Conservation (phyloP, 1,139 yeast genomes). For the Debaryomyces subglobosus region DNA sequence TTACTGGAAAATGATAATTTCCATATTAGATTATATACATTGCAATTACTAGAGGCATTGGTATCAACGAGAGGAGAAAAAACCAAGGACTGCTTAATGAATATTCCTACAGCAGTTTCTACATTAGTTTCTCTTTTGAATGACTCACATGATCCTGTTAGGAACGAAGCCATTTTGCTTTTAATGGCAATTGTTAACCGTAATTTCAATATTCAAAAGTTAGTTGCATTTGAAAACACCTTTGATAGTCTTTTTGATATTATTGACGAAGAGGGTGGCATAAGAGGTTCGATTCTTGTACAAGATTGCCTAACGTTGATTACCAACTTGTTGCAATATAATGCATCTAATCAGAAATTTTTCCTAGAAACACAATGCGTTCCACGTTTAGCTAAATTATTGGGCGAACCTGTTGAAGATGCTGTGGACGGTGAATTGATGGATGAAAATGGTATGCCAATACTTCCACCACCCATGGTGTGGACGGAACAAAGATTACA, state of each 20-base stretch:
- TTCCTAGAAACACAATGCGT: conserved; percentile 86
- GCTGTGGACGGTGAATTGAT: conserved; percentile 30
- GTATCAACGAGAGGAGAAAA: conserved; percentile 74
- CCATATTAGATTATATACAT: conserved; percentile 75
- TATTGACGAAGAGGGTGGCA: conserved; percentile 85
- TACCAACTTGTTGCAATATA: conserved; percentile 72
- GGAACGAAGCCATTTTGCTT: conserved; percentile 85
- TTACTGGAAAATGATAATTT: conserved; percentile 60
- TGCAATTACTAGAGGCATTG: conserved; percentile 84
- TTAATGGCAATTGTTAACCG: conserved; percentile 81
- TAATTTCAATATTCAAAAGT: conserved; percentile 84
- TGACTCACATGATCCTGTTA: conserved; percentile 81
- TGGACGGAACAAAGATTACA: conserved; percentile 77
- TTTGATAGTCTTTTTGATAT: conserved; percentile 80
- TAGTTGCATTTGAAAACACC: conserved; percentile 93
- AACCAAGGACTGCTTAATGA: conserved; percentile 73
- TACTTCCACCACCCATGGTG: conserved; percentile 40
- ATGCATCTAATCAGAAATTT: conserved; percentile 86
- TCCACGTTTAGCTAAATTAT: conserved; percentile 60
- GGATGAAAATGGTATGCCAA: conserved; percentile 20
- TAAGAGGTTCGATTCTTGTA: conserved; percentile 86
- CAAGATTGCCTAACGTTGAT: conserved; percentile 85
- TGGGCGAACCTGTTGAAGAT: conserved; percentile 60
- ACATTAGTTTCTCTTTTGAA: conserved; percentile 69
- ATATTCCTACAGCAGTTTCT: conserved; percentile 80